phyloP scores from a whole-genome alignment of 208 protist species.

The Crithidia mellificae region DNA sequence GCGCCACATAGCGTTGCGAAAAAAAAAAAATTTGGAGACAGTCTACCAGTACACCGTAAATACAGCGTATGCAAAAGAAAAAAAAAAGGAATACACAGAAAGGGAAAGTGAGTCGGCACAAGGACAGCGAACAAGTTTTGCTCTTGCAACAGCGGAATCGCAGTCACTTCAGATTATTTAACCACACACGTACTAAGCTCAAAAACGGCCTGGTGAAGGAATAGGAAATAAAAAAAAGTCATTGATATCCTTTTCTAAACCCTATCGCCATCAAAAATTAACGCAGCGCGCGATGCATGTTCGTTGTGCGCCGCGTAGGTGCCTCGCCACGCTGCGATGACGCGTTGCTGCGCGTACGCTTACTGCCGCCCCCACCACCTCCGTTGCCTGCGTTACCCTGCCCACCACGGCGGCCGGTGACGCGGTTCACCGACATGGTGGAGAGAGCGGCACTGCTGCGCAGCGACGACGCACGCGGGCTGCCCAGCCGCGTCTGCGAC shows the following conservation, averaged over 20 bases:
- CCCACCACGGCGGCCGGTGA: not conserved
- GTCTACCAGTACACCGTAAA: no score
- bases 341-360: constrained; percentile 29
- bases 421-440: constrained; percentile 20
- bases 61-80: no score
- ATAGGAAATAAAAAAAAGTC: no score
- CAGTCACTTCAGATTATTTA: no score
- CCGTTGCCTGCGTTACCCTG: not conserved
- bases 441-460: constrained; percentile 23
- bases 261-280: not conserved
- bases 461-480: constrained; percentile 22
- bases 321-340: constrained; percentile 8
- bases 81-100: no score
- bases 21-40: no score
- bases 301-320: constrained; percentile 19
- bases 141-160: no score
- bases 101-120: no score
- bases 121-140: no score
- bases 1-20: no score
- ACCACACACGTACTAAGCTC: no score
- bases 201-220: no score
- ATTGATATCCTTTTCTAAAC: not conserved
- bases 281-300: constrained; percentile 4
- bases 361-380: not conserved
- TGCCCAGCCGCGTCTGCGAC: constrained; percentile 6